phyloP scores from a whole-genome alignment of 257 asterid genomes.

The Echites panduratus region DNA sequence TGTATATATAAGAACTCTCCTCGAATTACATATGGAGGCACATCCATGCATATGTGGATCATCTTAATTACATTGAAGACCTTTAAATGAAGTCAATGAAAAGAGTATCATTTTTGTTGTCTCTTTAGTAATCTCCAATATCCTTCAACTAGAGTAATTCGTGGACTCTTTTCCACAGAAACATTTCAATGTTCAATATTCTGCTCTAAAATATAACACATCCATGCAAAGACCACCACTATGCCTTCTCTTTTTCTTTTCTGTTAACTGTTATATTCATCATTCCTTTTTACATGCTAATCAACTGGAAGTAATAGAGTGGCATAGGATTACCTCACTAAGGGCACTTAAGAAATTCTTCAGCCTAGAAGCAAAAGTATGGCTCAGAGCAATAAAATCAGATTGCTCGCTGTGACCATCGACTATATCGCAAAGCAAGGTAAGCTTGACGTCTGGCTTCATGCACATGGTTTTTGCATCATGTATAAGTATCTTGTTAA shows the following conservation, averaged over 20 bases:
- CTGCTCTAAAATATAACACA: background rate
- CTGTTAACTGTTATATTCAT: background rate
- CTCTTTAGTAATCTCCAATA: background rate
- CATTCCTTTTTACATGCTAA: background rate
- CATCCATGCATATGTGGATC: background rate
- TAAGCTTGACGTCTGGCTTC: conserved; percentile 54
- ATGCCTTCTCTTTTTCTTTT: background rate
- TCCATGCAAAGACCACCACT: background rate
- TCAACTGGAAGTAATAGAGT: background rate
- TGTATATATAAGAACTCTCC: background rate
- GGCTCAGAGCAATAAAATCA: conserved; percentile 49
- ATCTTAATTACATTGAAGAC: background rate
- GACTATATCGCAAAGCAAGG: conserved; percentile 50
- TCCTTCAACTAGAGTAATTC: background rate
- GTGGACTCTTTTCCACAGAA: background rate
- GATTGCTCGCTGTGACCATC: conserved; percentile 55
- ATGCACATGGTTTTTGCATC: conserved; percentile 65
- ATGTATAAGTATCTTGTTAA: conserved; percentile 63
- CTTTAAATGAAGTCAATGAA: background rate
- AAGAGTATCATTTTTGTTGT: background rate
- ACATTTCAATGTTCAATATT: background rate
- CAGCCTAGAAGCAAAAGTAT: conserved; percentile 63
- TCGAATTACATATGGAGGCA: background rate
- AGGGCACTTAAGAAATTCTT: conserved; percentile 31
- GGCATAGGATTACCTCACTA: conserved; percentile 52